Evolutionary conservation across 805 yeast species (phyloP).

Genomic region (Starmerella apis): DNA sequence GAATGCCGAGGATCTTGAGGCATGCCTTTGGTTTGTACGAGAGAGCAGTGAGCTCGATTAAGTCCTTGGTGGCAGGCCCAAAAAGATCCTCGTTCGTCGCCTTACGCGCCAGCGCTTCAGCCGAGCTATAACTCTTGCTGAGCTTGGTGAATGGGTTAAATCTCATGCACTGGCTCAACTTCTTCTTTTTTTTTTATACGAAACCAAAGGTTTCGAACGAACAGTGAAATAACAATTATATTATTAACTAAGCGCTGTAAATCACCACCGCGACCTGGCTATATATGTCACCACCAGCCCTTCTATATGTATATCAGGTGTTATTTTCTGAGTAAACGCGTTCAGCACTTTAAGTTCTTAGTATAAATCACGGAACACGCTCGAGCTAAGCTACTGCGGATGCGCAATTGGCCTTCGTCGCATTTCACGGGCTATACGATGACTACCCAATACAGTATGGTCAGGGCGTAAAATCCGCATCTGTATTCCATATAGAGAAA

Average conservation of each 20-base stretch:
- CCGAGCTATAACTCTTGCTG: slow-evolving; percentile 9
- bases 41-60: slow-evolving; percentile 21
- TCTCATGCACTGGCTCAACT: slow-evolving; percentile 4
- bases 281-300: no score
- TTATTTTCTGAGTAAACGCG: no score
- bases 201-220: neutral
- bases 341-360: no score
- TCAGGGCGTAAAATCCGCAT: neutral
- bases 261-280: no score
- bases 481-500: no score
- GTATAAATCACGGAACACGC: no score
- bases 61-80: slow-evolving; percentile 25
- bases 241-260: neutral
- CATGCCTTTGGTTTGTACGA: slow-evolving; percentile 18
- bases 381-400: no score
- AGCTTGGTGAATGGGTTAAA: slow-evolving; percentile 8
- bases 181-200: neutral
- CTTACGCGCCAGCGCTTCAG: slow-evolving; percentile 23
- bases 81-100: slow-evolving; percentile 24
- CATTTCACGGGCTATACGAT: no score
- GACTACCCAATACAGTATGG: neutral
- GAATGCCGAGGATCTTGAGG: slow-evolving; percentile 19
- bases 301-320: no score
- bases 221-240: neutral
- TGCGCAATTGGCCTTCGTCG: no score